phyloP scores from a whole-genome alignment of 225 moss, liverwort and hornwort species.

The Thuidium tamariscinum region DNA sequence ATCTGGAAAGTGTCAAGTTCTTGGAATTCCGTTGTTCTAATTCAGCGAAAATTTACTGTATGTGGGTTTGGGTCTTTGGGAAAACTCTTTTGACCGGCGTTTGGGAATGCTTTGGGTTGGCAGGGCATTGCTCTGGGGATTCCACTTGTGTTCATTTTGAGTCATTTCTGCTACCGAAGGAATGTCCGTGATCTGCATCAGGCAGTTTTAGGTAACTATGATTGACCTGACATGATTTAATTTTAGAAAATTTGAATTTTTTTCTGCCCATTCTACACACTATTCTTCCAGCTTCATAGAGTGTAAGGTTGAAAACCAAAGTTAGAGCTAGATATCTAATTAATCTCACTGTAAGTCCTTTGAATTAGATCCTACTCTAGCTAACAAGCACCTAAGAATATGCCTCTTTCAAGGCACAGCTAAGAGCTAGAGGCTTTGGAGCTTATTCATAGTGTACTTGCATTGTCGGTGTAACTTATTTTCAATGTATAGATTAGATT shows the following conservation, averaged over 20 bases:
- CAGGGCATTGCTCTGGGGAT: conserved; percentile 28
- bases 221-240: neutral
- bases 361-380: neutral
- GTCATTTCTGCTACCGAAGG: conserved; percentile 7
- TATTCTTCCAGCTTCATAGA: neutral
- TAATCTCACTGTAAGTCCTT: neutral
- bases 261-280: neutral
- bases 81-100: neutral
- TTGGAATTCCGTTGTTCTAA: neutral
- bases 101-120: neutral
- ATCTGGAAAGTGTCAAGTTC: neutral
- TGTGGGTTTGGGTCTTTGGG: neutral
- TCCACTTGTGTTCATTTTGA: conserved; percentile 11
- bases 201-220: conserved; percentile 28
- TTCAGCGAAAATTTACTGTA: neutral
- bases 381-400: neutral
- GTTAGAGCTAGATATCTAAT: neutral
- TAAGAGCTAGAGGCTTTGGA: neutral
- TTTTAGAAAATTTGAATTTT: neutral
- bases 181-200: conserved; percentile 36
- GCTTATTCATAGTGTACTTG: neutral
- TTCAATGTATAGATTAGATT: neutral
- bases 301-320: neutral
- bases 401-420: neutral
- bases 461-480: neutral